phyloP scores from a whole-genome alignment of 106 monocot genomes.

The Cymbidium sinense region DNA sequence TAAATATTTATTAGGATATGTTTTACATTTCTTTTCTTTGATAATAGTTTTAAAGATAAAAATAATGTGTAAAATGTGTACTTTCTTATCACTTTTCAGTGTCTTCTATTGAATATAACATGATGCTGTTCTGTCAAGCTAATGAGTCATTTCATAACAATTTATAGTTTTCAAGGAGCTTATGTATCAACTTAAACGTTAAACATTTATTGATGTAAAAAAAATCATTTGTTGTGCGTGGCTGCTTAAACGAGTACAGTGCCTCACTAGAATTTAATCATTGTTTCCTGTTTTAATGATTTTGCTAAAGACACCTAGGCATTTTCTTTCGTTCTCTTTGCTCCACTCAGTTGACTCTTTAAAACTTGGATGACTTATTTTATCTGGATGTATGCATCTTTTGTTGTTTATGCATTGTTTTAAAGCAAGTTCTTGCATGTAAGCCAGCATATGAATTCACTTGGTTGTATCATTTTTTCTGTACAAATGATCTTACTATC shows the following conservation, averaged over 20 bases:
- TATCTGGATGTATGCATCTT: not conserved
- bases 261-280: not conserved
- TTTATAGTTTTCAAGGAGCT: not conserved
- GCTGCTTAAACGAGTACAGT: not conserved
- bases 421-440: not conserved
- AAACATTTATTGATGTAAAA: not conserved
- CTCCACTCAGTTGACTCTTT: not conserved
- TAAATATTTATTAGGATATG: not conserved
- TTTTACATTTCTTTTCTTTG: not conserved
- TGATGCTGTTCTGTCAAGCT: not conserved
- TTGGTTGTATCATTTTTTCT: not conserved
- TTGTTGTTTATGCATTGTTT: not conserved
- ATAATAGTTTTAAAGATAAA: not conserved
- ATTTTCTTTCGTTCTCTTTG: not conserved
- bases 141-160: not conserved
- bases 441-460: not conserved
- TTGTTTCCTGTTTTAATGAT: not conserved
- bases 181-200: not conserved
- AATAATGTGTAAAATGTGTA: not conserved
- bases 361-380: not conserved
- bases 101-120: not conserved
- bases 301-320: not conserved
- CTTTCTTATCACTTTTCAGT: not conserved
- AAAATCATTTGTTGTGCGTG: not conserved
- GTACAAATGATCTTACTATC: not conserved